Evolutionary conservation across 257 asterid genomes (phyloP), one percentile per base, ranked within the genome.

Genomic region (Petrea volubilis): DNA sequence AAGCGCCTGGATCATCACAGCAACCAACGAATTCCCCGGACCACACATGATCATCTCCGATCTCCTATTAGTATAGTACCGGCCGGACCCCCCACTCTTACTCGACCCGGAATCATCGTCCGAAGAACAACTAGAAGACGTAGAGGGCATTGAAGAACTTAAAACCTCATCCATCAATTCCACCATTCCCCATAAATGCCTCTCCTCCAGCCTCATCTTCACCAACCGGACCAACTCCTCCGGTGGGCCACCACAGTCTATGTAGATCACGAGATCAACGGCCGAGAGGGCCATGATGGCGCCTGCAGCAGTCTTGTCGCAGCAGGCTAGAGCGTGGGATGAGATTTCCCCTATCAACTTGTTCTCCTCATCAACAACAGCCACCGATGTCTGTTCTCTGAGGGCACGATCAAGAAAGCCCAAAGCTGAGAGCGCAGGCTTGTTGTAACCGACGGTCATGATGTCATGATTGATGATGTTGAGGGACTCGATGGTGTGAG

Each of bases 1-100:
- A 8, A 92, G 85, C 1, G 92, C 94, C 80, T 92, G 94, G 44
- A 92, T 76, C 95, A 92, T 83, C 78, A 88, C 95, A 2, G 97
- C 98, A 73, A 85, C 86, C 71, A 92, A 74, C 15, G 96, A 90
- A 75, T 91, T 90, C 87, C 85, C 67, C 0, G 84, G 95, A 56
- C 85, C 76, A 52, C 98, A 90, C 27, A 82, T 74, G 3, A 92
- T 82, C 6, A 91, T 88, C 86, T 90, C 96, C 0, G 88, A 83
- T 68, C 90, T 81, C 87, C 88, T 83, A 0, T 76, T 83, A 0
- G 83, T 67, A 29, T 74, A 81, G 76, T 64, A 60, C 20, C 93
- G 81, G 15, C 85, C 78, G 0, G 82, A 44, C 51, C 67, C 68
- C 6, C 65, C 61, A 33, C 63, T 40, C 72, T 67, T 67, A 49